Base-by-base conservation (phyloP, 495 filamentous ascomycete genomes). In the Podospora sp. region DNA sequence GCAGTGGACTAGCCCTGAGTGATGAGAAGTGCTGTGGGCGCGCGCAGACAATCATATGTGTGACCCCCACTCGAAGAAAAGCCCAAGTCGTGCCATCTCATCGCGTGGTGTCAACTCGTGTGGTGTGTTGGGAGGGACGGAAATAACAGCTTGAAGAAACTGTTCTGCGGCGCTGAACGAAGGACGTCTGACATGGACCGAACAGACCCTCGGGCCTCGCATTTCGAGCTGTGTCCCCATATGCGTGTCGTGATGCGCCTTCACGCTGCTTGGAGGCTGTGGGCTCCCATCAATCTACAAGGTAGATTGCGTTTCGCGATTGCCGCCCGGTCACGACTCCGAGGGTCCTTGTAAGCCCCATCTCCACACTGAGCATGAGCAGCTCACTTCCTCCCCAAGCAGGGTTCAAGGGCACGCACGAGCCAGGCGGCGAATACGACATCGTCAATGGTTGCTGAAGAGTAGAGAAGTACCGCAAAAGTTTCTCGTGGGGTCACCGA, bases 151-250 rank as follows among this genome's bases (percentile, higher is more conserved):
- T 36, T 8, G n/a, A 20, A 36, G 50, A 55, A 14, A 20, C 50
- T 65, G 33, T 51, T 25, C n/a, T 65, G 35, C 52, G 21, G 27
- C 52, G 61, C 61, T 27, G 25, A 8, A 25, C 18, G 61, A 62
- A 68, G 68, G 55, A 65, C 55, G 63, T 64, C 69, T 70, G 68
- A 73, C 65, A 68, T 70, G 65, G 70, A 26, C 63, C 26, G 21
- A 56, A 29, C 26, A 14, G 35, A 9, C 11, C 40, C 52, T 21
- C 14, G 33, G 61, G 46, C 21, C 61, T 52, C 49, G 61, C 40
- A 26, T 25, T 22, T 35, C 5, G 22, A 25, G 29, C 36, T 22
- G 24, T 25, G 52, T 29, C 63, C 12, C 24, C 27, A 36, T 57
- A 29, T 57, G 29, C 8, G 25, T 33, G 62, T 56, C 62, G 36